A percentile compares a stretch with the other conserved stretches of the same genome.
Conservation (phyloP, 192 early-diverging fungal species). For the Cetraspora pellucida region DNA sequence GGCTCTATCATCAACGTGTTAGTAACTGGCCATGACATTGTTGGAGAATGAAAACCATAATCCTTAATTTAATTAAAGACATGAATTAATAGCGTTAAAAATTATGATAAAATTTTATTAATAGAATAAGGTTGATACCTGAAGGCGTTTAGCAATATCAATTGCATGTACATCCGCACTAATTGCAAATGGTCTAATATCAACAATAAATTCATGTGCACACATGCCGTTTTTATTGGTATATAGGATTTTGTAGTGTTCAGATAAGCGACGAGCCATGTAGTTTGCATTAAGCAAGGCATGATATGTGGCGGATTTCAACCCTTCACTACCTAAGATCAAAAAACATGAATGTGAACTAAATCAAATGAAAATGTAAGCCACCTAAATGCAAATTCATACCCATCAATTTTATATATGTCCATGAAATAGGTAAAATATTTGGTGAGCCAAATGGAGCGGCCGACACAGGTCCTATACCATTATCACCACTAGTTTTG, state of each 20-base stretch:
- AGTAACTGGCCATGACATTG: conserved; percentile 99
- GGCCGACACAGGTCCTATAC: conserved; percentile 92
- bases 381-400: background rate
- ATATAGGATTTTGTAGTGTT: conserved; percentile 91
- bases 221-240: conserved; percentile 94
- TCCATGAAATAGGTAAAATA: conserved; percentile 98
- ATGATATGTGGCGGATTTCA: conserved; percentile 82
- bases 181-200: conserved; percentile 85
- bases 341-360: background rate
- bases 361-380: background rate
- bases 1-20: conserved; percentile 99
- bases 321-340: conserved; percentile 68
- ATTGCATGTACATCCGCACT: conserved; percentile 85
- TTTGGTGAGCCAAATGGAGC: conserved; percentile 96
- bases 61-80: conserved; percentile 49
- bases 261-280: conserved; percentile 88
- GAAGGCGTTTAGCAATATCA: conserved; percentile 98
- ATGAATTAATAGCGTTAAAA: background rate
- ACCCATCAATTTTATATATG: conserved; percentile 98
- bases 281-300: conserved; percentile 99
- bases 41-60: conserved; percentile 98
- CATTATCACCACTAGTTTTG: conserved; percentile 68
- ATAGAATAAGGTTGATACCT: conserved; percentile 35
- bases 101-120: background rate
- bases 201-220: conserved; percentile 99